A percentile compares a stretch with the other conserved stretches of the same genome.
These are phyloP conservation scores for Saturnispora ahearnii DNA, from an alignment of 805 yeast species.

Conservation along the genomic window DNA sequence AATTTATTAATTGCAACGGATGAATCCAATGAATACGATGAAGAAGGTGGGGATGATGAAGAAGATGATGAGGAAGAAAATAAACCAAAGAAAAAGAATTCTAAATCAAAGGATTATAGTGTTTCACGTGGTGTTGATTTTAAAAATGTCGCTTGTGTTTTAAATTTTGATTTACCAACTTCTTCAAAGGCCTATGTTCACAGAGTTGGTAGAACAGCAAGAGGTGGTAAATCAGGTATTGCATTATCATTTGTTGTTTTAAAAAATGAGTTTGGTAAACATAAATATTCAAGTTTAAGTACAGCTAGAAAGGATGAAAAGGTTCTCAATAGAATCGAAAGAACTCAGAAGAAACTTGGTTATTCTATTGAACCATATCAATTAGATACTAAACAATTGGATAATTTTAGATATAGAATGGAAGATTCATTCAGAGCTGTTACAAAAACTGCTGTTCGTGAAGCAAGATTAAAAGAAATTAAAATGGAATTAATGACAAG, in stretches of 20 bases:
- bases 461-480: conserved; percentile 85
- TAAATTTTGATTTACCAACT: conserved; percentile 89
- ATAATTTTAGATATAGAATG: conserved; percentile 91
- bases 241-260: conserved; percentile 89
- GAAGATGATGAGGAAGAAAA: conserved; percentile 30
- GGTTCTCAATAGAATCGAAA: conserved; percentile 64
- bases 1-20: conserved; percentile 89
- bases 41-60: conserved; percentile 20
- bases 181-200: conserved; percentile 86
- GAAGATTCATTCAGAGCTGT: conserved; percentile 97
- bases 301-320: conserved; percentile 81
- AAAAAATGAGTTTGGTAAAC: conserved; percentile 75
- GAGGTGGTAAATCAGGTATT: conserved; percentile 95
- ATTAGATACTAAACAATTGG: conserved; percentile 86
- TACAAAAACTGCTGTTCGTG: conserved; percentile 80
- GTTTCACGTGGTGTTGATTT: conserved; percentile 97
- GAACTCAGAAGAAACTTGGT: conserved; percentile 66
- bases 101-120: conserved; percentile 62
- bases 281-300: conserved; percentile 64
- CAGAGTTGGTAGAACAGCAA: conserved; percentile 93
- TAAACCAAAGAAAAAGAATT: conserved; percentile 19
- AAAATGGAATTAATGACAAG: conserved; percentile 79
- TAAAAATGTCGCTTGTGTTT: conserved; percentile 90
- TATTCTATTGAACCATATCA: conserved; percentile 77
- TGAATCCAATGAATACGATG: conserved; percentile 58